phyloP scores from a whole-genome alignment of 2,329 filamentous ascomycete species.

The Epichloe sp. region DNA sequence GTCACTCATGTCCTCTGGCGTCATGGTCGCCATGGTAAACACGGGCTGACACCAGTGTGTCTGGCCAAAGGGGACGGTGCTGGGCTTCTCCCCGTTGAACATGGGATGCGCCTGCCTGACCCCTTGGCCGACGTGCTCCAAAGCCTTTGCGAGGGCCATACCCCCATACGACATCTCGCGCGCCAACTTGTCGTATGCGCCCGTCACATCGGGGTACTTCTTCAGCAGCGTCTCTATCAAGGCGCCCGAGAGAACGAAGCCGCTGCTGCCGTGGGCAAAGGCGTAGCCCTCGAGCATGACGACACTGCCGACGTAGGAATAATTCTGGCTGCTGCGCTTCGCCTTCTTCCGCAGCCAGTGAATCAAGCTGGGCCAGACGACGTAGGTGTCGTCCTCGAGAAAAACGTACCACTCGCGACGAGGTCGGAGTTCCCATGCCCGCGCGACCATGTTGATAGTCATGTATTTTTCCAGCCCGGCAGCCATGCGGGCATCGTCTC shows the following conservation, averaged over 20 bases:
- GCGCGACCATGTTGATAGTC: conserved; percentile 44
- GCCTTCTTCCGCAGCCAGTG: conserved; percentile 32
- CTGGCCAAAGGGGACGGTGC: conserved; percentile 33
- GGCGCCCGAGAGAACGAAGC: conserved; percentile 40
- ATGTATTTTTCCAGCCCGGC: conserved; percentile 51
- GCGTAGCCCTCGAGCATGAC: conserved; percentile 30
- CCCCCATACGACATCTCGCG: conserved; percentile 38
- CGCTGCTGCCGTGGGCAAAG: conserved; percentile 45
- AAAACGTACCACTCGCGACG: conserved; percentile 43
- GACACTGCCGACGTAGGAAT: conserved; percentile 38
- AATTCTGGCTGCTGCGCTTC: conserved; percentile 27
- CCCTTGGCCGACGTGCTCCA: conserved; percentile 30
- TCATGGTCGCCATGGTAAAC: conserved; percentile 44
- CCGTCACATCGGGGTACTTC: conserved; percentile 27
- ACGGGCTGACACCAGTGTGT: conserved; percentile 43
- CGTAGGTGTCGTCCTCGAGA: conserved; percentile 44
- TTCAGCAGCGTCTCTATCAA: conserved; percentile 36
- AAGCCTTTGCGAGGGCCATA: conserved; percentile 33
- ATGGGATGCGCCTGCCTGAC: conserved; percentile 35
- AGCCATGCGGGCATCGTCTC: conserved; percentile 18
- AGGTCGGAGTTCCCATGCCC: conserved; percentile 40
- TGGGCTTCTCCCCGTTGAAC: conserved; percentile 43
- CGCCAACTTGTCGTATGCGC: conserved; percentile 33
- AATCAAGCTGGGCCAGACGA: conserved; percentile 41
- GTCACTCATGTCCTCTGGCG: conserved; percentile 35